These are phyloP conservation scores for Globisporangium viniferum DNA, from an alignment of 352 stramenopile genomes.

Conservation along the genomic window DNA sequence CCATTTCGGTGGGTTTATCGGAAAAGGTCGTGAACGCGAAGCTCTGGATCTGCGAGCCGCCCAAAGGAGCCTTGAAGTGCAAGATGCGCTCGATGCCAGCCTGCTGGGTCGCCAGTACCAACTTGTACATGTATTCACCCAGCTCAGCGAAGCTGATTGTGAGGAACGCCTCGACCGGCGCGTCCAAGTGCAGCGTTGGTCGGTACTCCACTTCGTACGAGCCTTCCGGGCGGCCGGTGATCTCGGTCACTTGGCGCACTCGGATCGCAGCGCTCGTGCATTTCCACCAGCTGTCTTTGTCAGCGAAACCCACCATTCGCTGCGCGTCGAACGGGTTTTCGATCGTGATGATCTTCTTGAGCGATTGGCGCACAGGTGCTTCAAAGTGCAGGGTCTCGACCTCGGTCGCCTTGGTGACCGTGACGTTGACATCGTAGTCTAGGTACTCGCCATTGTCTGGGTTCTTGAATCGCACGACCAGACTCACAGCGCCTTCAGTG, in stretches of 20 bases:
- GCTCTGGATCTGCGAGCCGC: constrained; percentile 66
- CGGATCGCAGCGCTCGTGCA: constrained; percentile 69
- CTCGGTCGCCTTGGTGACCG: constrained; percentile 55
- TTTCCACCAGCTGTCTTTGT: constrained; percentile 76
- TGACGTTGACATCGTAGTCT: constrained; percentile 51
- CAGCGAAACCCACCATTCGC: constrained; percentile 48
- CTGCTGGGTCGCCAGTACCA: constrained; percentile 72
- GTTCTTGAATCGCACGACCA: constrained; percentile 83
- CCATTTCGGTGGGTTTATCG: constrained; percentile 39
- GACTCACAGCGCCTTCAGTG: constrained; percentile 54
- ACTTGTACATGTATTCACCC: constrained; percentile 86
- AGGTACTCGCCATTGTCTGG: constrained; percentile 83
- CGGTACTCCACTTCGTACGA: constrained; percentile 90
- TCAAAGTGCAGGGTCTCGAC: constrained; percentile 83
- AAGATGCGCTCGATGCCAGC: constrained; percentile 66
- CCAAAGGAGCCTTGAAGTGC: constrained; percentile 81
- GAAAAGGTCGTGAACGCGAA: constrained; percentile 76
- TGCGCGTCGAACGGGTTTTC: constrained; percentile 83
- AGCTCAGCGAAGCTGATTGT: constrained; percentile 83
- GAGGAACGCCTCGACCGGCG: constrained; percentile 48
- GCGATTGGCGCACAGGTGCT: constrained; percentile 76
- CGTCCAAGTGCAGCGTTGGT: constrained; percentile 54
- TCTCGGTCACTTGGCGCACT: constrained; percentile 65
- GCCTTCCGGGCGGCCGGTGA: constrained; percentile 72
- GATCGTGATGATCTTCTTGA: constrained; percentile 84